A percentile compares a stretch with the other conserved stretches of the same genome.
Conservation (phyloP, 129 eudicot species). For the Lactuca sativa region DNA sequence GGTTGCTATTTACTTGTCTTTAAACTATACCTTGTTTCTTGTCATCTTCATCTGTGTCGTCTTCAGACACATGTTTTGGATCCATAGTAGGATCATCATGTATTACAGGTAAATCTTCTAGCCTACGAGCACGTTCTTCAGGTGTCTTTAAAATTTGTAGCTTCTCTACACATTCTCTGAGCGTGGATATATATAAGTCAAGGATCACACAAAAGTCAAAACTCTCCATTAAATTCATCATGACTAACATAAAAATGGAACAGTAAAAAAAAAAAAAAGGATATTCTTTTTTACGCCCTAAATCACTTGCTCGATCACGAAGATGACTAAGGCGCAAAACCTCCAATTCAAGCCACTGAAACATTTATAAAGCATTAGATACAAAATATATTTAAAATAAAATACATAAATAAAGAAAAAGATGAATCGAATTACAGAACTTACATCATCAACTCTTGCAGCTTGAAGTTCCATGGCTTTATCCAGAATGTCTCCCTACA, state of each 20-base stretch:
- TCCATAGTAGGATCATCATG: conserved; percentile 96
- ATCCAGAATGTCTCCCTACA: conserved; percentile 91
- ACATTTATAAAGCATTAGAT: conserved; percentile 1
- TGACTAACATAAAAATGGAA: not conserved
- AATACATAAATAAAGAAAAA: not conserved
- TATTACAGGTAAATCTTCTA: conserved; percentile 78
- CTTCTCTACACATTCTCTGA: conserved; percentile 93
- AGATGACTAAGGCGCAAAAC: conserved; percentile 82
- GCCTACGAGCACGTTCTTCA: conserved; percentile 90
- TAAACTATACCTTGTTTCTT: conserved; percentile 82
- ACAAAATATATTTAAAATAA: not conserved
- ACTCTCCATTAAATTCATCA: not conserved
- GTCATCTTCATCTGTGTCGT: conserved; percentile 53
- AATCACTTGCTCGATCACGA: conserved; percentile 97
- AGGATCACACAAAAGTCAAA: conserved; percentile 32
- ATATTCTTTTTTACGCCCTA: conserved; percentile 94
- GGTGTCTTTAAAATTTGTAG: conserved; percentile 77
- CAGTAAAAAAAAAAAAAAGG: conserved; percentile 50
- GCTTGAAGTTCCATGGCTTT: conserved; percentile 86
- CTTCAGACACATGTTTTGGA: conserved; percentile 76
- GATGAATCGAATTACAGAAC: conserved; percentile 10
- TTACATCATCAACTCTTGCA: conserved; percentile 91
- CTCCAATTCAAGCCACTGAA: conserved; percentile 94
- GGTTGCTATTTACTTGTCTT: too few species aligned
- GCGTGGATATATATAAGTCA: conserved; percentile 61